These are phyloP conservation scores for Hypsizygus marmoreus DNA, from an alignment of 768 basidiomycete genomes.

Conservation along the genomic window DNA sequence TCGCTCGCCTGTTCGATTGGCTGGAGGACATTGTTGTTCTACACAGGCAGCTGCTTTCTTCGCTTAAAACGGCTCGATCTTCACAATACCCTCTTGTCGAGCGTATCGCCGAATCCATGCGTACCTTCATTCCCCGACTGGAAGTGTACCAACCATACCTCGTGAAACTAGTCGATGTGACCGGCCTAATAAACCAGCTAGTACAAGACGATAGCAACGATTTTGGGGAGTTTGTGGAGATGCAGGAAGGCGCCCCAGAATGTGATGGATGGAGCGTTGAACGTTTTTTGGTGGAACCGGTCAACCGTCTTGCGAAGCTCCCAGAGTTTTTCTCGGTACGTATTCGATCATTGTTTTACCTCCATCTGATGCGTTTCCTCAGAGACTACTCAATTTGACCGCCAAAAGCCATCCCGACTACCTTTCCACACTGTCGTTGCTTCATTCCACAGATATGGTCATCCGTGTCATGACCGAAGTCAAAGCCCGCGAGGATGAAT, in stretches of 20 bases:
- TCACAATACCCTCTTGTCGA: slow-evolving; percentile 46
- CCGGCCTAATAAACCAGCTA: slow-evolving; percentile 51
- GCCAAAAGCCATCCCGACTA: slow-evolving; percentile 72
- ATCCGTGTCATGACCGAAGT: slow-evolving; percentile 84
- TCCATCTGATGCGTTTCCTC: slow-evolving; percentile 6
- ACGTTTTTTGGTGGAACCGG: slow-evolving; percentile 73
- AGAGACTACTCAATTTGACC: slow-evolving; percentile 75
- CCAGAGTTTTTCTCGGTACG: slow-evolving; percentile 74
- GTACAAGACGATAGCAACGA: slow-evolving; percentile 56
- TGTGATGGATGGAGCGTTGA: slow-evolving; percentile 67
- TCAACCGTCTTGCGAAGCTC: slow-evolving; percentile 70
- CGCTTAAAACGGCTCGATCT: slow-evolving; percentile 36
- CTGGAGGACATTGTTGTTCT: slow-evolving; percentile 83
- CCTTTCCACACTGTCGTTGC: slow-evolving; percentile 62
- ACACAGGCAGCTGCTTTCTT: slow-evolving; percentile 61
- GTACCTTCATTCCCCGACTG: slow-evolving; percentile 61
- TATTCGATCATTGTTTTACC: slow-evolving; percentile 4
- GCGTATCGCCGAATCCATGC: slow-evolving; percentile 59
- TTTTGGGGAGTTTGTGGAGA: slow-evolving; percentile 81
- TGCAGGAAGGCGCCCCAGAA: slow-evolving; percentile 59
- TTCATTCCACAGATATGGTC: slow-evolving; percentile 67
- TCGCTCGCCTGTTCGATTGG: slow-evolving; percentile 82
- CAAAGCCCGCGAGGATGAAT: slow-evolving; percentile 84
- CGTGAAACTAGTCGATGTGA: slow-evolving; percentile 65
- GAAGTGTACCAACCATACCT: slow-evolving; percentile 90